phyloP scores from a whole-genome alignment of 2,329 filamentous ascomycete genomes.

The Paraconiothyrium sp. region DNA sequence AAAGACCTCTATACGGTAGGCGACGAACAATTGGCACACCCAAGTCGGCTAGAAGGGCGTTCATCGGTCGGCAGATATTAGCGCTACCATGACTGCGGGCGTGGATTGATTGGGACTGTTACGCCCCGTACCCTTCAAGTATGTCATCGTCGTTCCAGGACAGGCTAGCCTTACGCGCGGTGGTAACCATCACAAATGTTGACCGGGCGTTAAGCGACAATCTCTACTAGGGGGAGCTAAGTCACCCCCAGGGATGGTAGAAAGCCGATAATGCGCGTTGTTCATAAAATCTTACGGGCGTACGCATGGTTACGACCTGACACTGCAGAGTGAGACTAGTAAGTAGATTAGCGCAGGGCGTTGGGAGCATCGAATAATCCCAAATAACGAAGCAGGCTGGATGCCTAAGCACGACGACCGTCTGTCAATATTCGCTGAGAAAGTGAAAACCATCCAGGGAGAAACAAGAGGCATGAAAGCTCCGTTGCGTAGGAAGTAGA shows the following conservation, averaged over 20 bases:
- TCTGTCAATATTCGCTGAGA: background rate
- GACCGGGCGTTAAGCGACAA: background rate
- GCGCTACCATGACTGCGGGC: background rate
- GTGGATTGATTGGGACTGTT: background rate
- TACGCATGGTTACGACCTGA: background rate
- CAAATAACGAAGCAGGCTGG: background rate
- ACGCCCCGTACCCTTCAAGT: background rate
- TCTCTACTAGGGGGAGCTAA: background rate
- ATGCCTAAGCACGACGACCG: background rate
- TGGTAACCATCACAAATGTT: too few species aligned
- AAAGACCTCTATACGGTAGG: background rate
- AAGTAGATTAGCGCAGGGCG: background rate
- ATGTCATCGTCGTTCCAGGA: background rate
- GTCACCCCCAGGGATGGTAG: constrained; percentile 1
- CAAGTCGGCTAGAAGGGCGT: background rate
- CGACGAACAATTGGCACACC: background rate
- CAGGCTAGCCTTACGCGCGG: background rate
- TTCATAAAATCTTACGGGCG: constrained; percentile 3
- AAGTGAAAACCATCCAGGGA: background rate
- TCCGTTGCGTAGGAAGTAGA: background rate
- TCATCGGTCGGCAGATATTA: background rate
- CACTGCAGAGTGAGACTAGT: background rate
- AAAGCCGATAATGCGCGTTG: background rate
- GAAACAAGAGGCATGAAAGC: background rate
- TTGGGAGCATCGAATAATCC: background rate